These are phyloP conservation scores for Jimgerdemannia lactiflua DNA, from an alignment of 192 early-diverging fungal species.

Conservation along the genomic window DNA sequence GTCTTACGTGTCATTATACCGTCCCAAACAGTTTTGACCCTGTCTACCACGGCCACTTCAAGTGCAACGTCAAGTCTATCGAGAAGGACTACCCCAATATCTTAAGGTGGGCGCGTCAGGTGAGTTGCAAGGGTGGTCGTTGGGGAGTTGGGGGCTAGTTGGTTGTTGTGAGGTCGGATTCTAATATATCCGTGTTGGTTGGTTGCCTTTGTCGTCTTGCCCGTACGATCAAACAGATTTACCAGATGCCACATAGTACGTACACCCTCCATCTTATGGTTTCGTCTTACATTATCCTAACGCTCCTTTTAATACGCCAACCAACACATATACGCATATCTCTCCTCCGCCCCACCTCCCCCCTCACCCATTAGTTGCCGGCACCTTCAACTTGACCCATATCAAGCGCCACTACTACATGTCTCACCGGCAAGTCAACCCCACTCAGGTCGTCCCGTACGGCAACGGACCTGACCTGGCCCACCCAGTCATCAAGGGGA, in stretches of 20 bases:
- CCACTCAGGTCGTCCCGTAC: constrained; percentile 74
- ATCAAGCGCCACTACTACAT: constrained; percentile 96
- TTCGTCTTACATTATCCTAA: neutral
- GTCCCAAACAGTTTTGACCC: constrained; percentile 81
- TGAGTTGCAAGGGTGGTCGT: neutral
- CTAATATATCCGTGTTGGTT: neutral
- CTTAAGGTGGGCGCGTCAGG: constrained; percentile 69
- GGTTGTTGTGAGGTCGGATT: neutral
- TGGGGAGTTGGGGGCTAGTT: too few species aligned
- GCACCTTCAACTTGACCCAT: constrained; percentile 93
- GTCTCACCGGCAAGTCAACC: constrained; percentile 93
- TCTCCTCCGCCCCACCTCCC: too few species aligned
- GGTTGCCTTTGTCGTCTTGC: constrained; percentile 4
- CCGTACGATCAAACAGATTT: constrained; percentile 43
- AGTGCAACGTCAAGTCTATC: constrained; percentile 88
- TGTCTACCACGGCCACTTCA: constrained; percentile 94
- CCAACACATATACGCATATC: neutral
- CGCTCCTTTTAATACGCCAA: neutral
- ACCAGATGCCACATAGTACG: constrained; percentile 66
- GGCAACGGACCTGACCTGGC: constrained; percentile 59
- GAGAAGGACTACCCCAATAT: constrained; percentile 86
- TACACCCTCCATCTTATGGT: neutral
- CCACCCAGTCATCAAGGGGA: constrained; percentile 7
- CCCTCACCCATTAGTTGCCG: constrained; percentile 38
- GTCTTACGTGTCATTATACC: neutral